A percentile compares a stretch with the other conserved stretches of the same genome.
Conservation (phyloP, 495 filamentous ascomycete genomes). For the Daldinia childiae region DNA sequence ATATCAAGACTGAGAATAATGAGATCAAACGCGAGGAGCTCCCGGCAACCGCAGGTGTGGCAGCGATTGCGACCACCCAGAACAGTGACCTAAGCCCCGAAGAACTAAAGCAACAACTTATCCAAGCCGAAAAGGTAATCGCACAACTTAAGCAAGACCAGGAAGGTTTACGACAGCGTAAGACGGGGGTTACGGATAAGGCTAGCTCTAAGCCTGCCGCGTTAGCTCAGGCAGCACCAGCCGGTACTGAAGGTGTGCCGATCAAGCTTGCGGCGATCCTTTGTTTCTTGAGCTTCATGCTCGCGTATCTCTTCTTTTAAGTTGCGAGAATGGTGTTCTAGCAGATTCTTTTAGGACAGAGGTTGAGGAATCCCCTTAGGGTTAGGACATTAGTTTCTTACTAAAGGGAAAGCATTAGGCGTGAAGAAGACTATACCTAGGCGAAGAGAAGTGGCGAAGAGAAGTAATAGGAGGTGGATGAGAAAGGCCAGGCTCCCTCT, state of each 20-base stretch:
- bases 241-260: constrained; percentile 78
- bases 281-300: constrained; percentile 88
- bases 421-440: constrained; percentile 11
- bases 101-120: constrained; percentile 75
- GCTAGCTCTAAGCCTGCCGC: constrained; percentile 54
- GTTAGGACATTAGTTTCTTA: constrained; percentile 10
- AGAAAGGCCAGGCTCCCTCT: background rate
- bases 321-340: constrained; percentile 9
- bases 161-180: constrained; percentile 75
- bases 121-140: constrained; percentile 79
- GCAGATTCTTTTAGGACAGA: constrained; percentile 4
- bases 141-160: constrained; percentile 73
- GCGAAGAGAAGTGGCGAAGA: constrained; percentile 20
- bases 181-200: constrained; percentile 60
- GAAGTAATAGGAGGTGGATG: constrained; percentile 24
- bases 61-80: constrained; percentile 56
- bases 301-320: constrained; percentile 95
- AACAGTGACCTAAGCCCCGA: constrained; percentile 61
- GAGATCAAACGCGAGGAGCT: constrained; percentile 51
- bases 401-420: background rate
- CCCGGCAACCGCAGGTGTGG: constrained; percentile 47
- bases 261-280: constrained; percentile 83
- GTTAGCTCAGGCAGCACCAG: constrained; percentile 63
- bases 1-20: constrained; percentile 48
- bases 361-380: background rate